Evolutionary conservation across 176 grass and related monocot genomes (phyloP), one percentile per base, ranked within the genome.

Genomic region (Oryza punctata): DNA sequence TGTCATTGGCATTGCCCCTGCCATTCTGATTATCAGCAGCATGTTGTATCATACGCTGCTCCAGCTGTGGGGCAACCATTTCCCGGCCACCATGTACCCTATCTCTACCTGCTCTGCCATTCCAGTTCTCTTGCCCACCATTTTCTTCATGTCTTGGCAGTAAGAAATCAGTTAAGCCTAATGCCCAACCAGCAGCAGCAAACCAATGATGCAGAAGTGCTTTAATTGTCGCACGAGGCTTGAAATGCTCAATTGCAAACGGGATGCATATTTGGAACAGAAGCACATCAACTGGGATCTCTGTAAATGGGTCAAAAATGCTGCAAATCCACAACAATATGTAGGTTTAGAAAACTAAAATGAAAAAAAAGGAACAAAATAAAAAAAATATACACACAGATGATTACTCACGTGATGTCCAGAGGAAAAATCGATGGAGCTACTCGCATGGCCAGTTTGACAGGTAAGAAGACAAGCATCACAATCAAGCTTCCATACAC

Each of bases 401-500:
- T 37, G 75, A 76, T 32, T 59, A 90, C 91, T 70, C 63, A 99
- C 97, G 91, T 90, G 59, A 99, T 92, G 65, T 99, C 93, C 33
- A 99, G 70, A 73, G 97, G 93, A 78, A 99, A 99, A 76, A 94
- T 90, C 67, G 82, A 89, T 47, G 93, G 91, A 37, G 91, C 91
- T 65, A 96, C 78, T 65, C 88, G 84, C 93, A 96, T 99, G 32
- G 97, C 89, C 47, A 99, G 78, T 85, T 99, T 99, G 44, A 99
- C 97, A 69, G 97, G 97, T 80, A 99, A 91, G 93, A 96, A 99
- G 32, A 99, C 93, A 21, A 99, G 84, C 91, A 99, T 96, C 73
- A 99, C 97, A 78, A 99, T 99, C 80, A 99, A 94, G 70, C 97
- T 96, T 67, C 97, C 97, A 87, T 99, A 99, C 37, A 99, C 93